Evolutionary conservation across 345 rosid species (phyloP).

Genomic region (Turritis glabra): DNA sequence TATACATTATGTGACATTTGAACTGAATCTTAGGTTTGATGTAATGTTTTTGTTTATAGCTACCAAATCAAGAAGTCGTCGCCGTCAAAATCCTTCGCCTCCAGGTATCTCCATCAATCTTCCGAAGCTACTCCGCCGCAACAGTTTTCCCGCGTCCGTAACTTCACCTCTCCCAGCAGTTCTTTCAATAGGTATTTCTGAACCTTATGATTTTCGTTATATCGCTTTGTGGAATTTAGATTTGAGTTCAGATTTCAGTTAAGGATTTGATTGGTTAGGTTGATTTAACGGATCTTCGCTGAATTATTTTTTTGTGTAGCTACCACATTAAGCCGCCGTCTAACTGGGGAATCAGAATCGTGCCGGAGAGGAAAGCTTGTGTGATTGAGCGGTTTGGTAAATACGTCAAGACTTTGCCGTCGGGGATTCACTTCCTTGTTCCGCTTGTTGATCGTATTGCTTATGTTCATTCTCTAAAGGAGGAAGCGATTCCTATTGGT

Average conservation of each 20-base stretch:
- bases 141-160: constrained; percentile 24
- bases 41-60: not conserved
- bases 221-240: not conserved
- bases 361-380: constrained; percentile 85
- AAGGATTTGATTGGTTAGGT: not conserved
- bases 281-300: not conserved
- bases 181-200: constrained; percentile 41
- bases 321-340: constrained; percentile 73
- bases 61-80: not conserved
- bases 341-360: constrained; percentile 90
- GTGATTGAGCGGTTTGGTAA: constrained; percentile 92
- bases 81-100: not conserved
- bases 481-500: constrained; percentile 89
- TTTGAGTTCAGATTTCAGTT: not conserved
- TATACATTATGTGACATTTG: not conserved
- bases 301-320: constrained; percentile 29
- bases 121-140: constrained; percentile 17
- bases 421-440: constrained; percentile 85
- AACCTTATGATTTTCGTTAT: not conserved
- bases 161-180: constrained; percentile 39
- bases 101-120: constrained; percentile 31
- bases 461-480: constrained; percentile 95
- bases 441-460: constrained; percentile 91
- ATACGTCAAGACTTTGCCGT: constrained; percentile 69
- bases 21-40: not conserved